Percentiles rank a stretch among this genome's conserved stretches.
Conservation (phyloP, 2,329 filamentous ascomycete species). For the Verticillium isaacii region DNA sequence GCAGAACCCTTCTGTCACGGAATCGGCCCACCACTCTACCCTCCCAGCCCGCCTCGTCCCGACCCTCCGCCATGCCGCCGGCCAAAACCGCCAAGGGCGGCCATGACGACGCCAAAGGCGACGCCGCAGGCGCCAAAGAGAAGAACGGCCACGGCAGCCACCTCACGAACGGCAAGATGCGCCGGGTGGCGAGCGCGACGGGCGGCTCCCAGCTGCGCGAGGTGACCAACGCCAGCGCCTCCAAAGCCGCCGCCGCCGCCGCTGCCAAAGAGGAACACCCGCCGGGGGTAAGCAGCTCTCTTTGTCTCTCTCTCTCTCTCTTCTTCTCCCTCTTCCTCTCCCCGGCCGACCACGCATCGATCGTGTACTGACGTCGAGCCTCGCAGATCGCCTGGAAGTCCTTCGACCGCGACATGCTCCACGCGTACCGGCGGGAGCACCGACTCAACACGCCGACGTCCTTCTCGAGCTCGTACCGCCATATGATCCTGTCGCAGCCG, state of each 20-base stretch:
- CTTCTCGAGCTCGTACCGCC: slow-evolving; percentile 60
- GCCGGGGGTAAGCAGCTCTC: slow-evolving; percentile 8
- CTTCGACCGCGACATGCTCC: slow-evolving; percentile 63
- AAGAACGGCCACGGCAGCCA: slow-evolving; percentile 33
- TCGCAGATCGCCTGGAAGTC: slow-evolving; percentile 59
- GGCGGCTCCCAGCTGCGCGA: slow-evolving; percentile 22
- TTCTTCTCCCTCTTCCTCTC: not conserved
- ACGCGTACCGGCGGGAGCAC: slow-evolving; percentile 72
- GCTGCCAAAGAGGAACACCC: slow-evolving; percentile 9
- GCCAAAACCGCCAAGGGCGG: slow-evolving; percentile 38
- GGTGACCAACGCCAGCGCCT: slow-evolving; percentile 21
- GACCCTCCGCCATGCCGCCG: slow-evolving; percentile 33
- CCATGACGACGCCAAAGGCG: slow-evolving; percentile 39
- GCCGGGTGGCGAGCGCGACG: slow-evolving; percentile 48
- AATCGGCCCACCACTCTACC: not conserved
- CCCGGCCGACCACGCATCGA: not conserved
- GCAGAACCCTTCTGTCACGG: not conserved
- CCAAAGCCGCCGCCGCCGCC: slow-evolving; percentile 3
- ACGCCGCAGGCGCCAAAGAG: slow-evolving; percentile 35
- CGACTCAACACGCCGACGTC: slow-evolving; percentile 65
- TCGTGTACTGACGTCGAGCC: slow-evolving; percentile 1
- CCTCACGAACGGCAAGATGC: slow-evolving; percentile 47
- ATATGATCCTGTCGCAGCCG: slow-evolving; percentile 56
- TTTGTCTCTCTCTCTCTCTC: slow-evolving; percentile 6
- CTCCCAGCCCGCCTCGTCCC: not conserved